Evolutionary conservation across 106 monocot genomes (phyloP), one percentile per base, ranked within the genome.

Genomic region (Dendrobium officinale): DNA sequence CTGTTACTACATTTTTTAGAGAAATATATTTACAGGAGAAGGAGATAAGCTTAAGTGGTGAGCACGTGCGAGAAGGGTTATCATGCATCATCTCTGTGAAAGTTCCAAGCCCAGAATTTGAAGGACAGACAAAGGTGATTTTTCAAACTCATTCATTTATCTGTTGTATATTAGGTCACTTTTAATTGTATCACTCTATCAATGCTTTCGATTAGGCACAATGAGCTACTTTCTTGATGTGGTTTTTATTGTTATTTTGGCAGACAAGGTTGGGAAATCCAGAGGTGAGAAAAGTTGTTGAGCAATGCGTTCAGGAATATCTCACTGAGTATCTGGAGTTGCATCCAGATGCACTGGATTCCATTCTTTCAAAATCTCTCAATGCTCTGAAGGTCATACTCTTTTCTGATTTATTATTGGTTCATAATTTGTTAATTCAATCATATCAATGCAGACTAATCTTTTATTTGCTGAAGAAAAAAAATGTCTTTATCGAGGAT

Each of bases 221-320:
- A 22, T 24, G 56, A 42, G 16, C 72, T 66, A n/a, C 4, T 79
- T 42, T 55, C 7, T 55, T 72, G 70, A 16, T 44, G 0, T 43
- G 74, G 8, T 33, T 70, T 70, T 70, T 19, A 33, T 74, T 74
- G 43, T 43, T 42, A 42, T 51, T 84, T 43, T 9, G 24, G 79
- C 76, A 99, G 98, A 99, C 98, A 77, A 91, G 98, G 79, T 82
- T 99, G 77, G 98, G 98, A 82, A 99, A 99, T 85, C 98, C 98
- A 73, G 98, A 99, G 83, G 95, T 99, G 13, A 84, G 98, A 44
- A 99, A 64, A 81, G 51, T 99, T 55, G 98, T 99, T 76, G 98
- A 99, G 40, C 98, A 99, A 56, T 93, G 91, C 83, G 88, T 93
- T 77, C 98, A 95, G 77, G 98, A 99, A 61, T 82, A 93, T 85